Conservation (phyloP, 1,284 basidiomycete genomes). For the Phylloporus sp. region DNA sequence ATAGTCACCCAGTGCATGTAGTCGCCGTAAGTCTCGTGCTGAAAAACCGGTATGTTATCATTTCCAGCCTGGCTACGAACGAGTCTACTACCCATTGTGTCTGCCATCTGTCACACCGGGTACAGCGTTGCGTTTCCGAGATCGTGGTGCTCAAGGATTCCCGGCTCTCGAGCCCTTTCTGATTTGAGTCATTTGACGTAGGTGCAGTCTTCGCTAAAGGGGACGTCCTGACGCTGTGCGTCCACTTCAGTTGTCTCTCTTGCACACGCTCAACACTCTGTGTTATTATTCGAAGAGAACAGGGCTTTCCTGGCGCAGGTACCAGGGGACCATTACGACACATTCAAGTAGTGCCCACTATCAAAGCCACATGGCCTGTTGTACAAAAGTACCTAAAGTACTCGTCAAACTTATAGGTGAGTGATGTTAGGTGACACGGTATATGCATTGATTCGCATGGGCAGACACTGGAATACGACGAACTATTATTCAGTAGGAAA, state of each 20-base stretch:
- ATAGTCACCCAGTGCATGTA: slow-evolving; percentile 57
- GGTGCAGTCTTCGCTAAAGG: slow-evolving; percentile 63
- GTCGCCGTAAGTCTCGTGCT: slow-evolving; percentile 56
- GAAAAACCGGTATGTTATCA: slow-evolving; percentile 53
- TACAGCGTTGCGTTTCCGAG: slow-evolving; percentile 41
- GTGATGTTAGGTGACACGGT: too few species aligned
- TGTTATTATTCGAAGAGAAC: slow-evolving; percentile 57
- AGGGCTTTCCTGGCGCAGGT: slow-evolving; percentile 45
- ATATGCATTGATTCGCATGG: too few species aligned
- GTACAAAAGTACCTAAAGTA: too few species aligned
- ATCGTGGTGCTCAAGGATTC: slow-evolving; percentile 61
- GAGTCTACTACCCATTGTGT: too few species aligned
- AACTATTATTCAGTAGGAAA: too few species aligned
- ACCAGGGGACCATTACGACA: slow-evolving; percentile 52
- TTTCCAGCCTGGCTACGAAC: too few species aligned
- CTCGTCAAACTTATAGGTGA: too few species aligned
- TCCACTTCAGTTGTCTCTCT: too few species aligned
- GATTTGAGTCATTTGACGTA: too few species aligned
- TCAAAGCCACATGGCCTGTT: slow-evolving; percentile 61
- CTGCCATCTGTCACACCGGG: slow-evolving; percentile 59
- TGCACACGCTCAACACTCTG: too few species aligned
- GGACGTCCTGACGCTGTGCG: slow-evolving; percentile 59
- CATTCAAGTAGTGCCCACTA: slow-evolving; percentile 51
- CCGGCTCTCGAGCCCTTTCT: too few species aligned
- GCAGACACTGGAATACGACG: too few species aligned